A percentile compares a stretch with the other conserved stretches of the same genome.
Evolutionary conservation across 768 basidiomycete genomes (phyloP).

Genomic region (Mycena vitilis): DNA sequence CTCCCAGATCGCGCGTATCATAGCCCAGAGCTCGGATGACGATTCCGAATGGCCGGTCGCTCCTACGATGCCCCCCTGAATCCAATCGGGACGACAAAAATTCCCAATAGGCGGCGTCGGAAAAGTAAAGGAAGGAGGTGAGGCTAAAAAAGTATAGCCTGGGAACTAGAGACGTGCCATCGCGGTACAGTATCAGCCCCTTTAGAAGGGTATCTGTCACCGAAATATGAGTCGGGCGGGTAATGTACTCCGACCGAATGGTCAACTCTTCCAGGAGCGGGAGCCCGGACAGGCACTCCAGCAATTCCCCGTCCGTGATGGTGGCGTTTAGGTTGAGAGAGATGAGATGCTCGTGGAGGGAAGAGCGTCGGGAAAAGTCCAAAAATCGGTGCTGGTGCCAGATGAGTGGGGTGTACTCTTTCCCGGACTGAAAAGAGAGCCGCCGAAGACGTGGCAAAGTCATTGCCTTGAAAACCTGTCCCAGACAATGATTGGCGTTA

Average conservation of each 20-base stretch:
- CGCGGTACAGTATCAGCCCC: neutral
- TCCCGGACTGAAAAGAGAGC: neutral
- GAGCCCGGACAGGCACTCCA: neutral
- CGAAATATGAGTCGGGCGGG: neutral
- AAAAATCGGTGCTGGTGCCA: neutral
- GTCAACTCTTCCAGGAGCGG: neutral
- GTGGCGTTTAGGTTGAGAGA: neutral
- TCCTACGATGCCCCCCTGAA: neutral
- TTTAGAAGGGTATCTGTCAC: neutral
- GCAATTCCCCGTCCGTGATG: neutral
- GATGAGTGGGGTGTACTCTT: neutral
- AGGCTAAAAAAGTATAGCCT: neutral
- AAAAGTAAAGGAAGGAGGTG: neutral
- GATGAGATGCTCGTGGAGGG: neutral
- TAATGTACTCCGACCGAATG: neutral
- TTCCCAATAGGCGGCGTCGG: neutral
- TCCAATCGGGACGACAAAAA: neutral
- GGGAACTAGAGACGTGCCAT: neutral
- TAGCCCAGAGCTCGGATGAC: neutral
- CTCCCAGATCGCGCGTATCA: neutral
- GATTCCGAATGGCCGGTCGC: neutral
- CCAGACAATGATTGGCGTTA: neutral
- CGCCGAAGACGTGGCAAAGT: neutral
- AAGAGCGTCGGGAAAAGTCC: neutral
- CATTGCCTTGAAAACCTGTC: neutral